These are phyloP conservation scores for Rhizophora mangle DNA, from an alignment of 345 rosid species.

Conservation along the genomic window DNA sequence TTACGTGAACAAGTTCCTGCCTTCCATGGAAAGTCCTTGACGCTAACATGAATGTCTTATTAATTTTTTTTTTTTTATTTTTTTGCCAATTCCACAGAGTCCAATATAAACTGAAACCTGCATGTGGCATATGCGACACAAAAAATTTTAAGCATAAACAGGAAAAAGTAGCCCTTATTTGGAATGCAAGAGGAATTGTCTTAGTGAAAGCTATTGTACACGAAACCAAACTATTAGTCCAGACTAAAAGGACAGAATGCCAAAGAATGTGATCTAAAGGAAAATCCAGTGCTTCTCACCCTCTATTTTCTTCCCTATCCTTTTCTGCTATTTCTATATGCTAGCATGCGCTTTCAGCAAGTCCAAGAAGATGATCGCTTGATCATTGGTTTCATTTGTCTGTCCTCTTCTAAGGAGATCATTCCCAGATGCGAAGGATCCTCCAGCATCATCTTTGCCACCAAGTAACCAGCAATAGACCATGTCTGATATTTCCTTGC, in stretches of 20 bases:
- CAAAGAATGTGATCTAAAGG: constrained; percentile 26
- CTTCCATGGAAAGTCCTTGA: not conserved
- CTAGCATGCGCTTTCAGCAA: constrained; percentile 2
- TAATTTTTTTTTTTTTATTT: not conserved
- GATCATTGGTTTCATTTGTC: constrained; percentile 25
- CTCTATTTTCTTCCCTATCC: not conserved
- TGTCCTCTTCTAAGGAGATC: constrained; percentile 31
- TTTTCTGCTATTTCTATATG: constrained; percentile 4
- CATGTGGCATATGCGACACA: constrained; percentile 5
- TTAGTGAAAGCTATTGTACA: constrained; percentile 37
- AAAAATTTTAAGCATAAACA: constrained; percentile 10
- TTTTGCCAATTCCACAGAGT: not conserved
- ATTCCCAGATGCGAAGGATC: constrained; percentile 30
- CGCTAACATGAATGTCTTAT: not conserved
- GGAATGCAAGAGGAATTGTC: constrained; percentile 27
- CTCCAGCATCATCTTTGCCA: constrained; percentile 38
- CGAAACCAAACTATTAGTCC: constrained; percentile 18
- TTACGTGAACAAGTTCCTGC: too few species aligned
- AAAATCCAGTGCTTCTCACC: not conserved
- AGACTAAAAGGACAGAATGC: constrained; percentile 18
- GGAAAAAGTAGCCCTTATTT: constrained; percentile 32
- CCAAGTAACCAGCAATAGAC: constrained; percentile 36
- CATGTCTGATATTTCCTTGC: constrained; percentile 37
- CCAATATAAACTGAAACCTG: not conserved
- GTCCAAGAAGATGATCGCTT: constrained; percentile 30